Percentiles rank a stretch among this genome's conserved stretches.
These are phyloP conservation scores for Urtica urens DNA, from an alignment of 306 rosid species.

Conservation along the genomic window DNA sequence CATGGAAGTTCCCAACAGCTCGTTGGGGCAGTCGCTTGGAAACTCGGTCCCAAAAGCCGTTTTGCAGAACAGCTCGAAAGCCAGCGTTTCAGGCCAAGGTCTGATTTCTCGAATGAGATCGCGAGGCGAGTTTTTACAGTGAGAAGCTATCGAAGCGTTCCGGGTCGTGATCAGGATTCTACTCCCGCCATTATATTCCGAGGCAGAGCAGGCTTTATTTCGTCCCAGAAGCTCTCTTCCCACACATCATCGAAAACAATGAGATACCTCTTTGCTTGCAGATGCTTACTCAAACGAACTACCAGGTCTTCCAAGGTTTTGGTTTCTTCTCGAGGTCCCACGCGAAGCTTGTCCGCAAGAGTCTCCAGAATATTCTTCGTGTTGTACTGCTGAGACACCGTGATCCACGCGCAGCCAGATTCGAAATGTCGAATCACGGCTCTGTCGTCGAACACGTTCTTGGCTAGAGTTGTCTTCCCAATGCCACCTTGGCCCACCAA, in stretches of 20 bases:
- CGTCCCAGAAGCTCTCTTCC: background rate
- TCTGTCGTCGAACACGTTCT: background rate
- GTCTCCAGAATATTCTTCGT: background rate
- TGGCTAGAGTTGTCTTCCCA: slow-evolving; percentile 17
- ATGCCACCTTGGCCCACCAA: slow-evolving; percentile 10
- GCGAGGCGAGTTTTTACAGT: background rate
- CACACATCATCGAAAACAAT: slow-evolving; percentile 6
- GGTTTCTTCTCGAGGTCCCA: background rate
- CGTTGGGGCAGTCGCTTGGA: background rate
- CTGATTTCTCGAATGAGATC: background rate
- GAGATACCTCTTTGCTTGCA: background rate
- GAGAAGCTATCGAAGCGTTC: background rate
- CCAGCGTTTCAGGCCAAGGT: slow-evolving; percentile 1
- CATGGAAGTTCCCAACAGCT: slow-evolving; percentile 4
- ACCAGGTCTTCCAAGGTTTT: background rate
- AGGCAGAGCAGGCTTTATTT: slow-evolving; percentile 9
- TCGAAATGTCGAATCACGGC: slow-evolving; percentile 1
- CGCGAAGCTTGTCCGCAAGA: background rate
- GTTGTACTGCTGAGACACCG: slow-evolving; percentile 5
- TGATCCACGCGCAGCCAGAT: slow-evolving; percentile 9
- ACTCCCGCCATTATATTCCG: background rate
- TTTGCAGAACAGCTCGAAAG: slow-evolving; percentile 8
- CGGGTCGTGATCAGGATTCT: slow-evolving; percentile 16
- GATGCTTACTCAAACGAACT: background rate
- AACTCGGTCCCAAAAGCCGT: background rate